Evolutionary conservation across 495 filamentous ascomycete species (phyloP).

Genomic region (Talaromyces wortmannii): DNA sequence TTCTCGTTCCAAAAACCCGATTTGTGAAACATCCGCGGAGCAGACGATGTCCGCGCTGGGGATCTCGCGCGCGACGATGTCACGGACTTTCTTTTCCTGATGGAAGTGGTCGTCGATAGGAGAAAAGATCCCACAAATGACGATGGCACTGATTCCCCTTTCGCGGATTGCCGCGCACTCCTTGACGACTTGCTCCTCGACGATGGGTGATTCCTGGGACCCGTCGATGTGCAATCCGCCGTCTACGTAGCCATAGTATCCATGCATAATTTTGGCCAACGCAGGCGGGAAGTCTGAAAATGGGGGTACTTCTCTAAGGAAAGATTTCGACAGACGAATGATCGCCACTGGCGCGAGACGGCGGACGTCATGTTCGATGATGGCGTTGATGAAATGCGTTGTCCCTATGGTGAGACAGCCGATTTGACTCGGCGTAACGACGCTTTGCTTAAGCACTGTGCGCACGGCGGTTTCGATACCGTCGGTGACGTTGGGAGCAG

Average conservation of each 20-base stretch:
- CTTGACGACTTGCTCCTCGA: constrained; percentile 13
- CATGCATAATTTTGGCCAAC: constrained; percentile 22
- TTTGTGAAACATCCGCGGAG: constrained; percentile 38
- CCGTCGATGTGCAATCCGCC: constrained; percentile 29
- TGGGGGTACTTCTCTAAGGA: constrained; percentile 33
- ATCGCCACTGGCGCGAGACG: constrained; percentile 28
- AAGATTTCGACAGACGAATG: not conserved
- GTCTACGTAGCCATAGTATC: constrained; percentile 26
- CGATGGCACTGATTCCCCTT: constrained; percentile 15
- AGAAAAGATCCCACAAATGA: constrained; percentile 23
- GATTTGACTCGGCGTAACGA: constrained; percentile 31
- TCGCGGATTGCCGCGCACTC: constrained; percentile 20
- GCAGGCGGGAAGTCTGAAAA: constrained; percentile 36
- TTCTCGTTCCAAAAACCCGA: constrained; percentile 44
- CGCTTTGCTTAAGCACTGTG: constrained; percentile 31
- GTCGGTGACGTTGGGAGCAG: constrained; percentile 41
- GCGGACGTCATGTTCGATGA: constrained; percentile 45
- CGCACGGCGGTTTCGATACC: constrained; percentile 48
- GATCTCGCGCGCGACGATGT: not conserved
- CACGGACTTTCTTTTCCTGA: not conserved
- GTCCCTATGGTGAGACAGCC: constrained; percentile 55
- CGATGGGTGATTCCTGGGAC: constrained; percentile 12
- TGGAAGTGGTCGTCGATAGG: constrained; percentile 14
- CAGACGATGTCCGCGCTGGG: constrained; percentile 25
- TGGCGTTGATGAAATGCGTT: constrained; percentile 58